Conservation (phyloP, 176 grass and related monocot genomes). For the Musa itinerans region DNA sequence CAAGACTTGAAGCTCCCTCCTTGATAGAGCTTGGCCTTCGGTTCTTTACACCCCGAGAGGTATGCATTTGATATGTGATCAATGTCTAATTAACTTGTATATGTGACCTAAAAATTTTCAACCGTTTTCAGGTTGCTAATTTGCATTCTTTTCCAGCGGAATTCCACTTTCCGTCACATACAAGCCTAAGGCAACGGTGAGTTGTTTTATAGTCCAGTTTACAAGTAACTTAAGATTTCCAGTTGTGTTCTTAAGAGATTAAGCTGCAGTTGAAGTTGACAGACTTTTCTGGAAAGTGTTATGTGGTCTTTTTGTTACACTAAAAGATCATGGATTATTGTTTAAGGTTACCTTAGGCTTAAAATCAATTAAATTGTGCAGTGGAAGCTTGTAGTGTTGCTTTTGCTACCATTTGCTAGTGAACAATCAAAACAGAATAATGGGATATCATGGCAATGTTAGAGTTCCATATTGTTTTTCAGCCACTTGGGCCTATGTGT, state of each 20-base stretch:
- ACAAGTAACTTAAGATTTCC: constrained; percentile 9
- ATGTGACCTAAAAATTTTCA: not conserved
- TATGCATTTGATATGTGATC: constrained; percentile 13
- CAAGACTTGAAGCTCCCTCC: constrained; percentile 40
- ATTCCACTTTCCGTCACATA: constrained; percentile 56
- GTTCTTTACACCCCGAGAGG: constrained; percentile 82
- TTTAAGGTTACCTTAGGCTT: not conserved
- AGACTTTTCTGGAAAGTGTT: too few relatives aligned
- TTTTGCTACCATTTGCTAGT: too few relatives aligned
- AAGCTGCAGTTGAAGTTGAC: not conserved
- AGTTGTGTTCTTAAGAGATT: constrained; percentile 13
- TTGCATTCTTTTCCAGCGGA: constrained; percentile 76
- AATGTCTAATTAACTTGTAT: not conserved
- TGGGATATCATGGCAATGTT: too few relatives aligned
- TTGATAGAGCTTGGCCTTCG: constrained; percentile 57
- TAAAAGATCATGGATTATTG: too few relatives aligned
- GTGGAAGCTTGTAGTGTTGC: too few relatives aligned
- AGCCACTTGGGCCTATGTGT: too few relatives aligned
- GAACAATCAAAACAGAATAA: too few relatives aligned
- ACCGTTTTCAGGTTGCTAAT: constrained; percentile 81
- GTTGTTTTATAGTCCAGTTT: constrained; percentile 17
- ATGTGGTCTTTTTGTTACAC: too few relatives aligned
- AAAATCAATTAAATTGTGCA: not conserved
- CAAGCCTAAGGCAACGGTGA: constrained; percentile 72
- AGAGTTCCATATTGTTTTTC: too few relatives aligned